Evolutionary conservation across 1,284 basidiomycete genomes (phyloP), one percentile per base, ranked within the genome.

Genomic region (Takashimella tepidaria): DNA sequence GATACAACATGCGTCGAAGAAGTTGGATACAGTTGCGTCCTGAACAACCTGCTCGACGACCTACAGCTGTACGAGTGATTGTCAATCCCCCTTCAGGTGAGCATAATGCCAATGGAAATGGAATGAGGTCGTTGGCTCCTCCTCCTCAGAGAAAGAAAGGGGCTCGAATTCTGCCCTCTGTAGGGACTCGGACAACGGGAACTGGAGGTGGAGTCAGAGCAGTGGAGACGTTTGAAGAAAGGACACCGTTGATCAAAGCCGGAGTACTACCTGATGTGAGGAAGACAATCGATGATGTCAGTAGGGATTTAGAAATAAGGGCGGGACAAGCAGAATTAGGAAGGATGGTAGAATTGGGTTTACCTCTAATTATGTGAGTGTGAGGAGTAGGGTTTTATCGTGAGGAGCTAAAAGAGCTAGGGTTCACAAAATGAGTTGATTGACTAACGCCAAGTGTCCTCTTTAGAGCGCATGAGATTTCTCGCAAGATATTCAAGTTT

Each of bases 391-490:
- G 4, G 21, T n/a, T 19, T 44, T 23, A n/a, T n/a, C n/a, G n/a
- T n/a, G n/a, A n/a, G n/a, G n/a, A n/a, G n/a, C 22, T 44, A 19
- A 44, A 20, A 44, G 12, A 20, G 31, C 13, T 1, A n/a, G 11
- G 40, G 21, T 27, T 20, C 27, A 21, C 24, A 21, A 6, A 12
- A 23, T 22, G 31, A 16, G 31, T 37, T 8, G 31, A 16, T 8
- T 55, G 19, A 25, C n/a, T n/a, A n/a, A n/a, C n/a, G n/a, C n/a
- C n/a, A n/a, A n/a, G n/a, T n/a, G n/a, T n/a, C n/a, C n/a, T n/a
- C 45, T 87, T 84, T 24, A 86, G 92, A 56, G 85, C 86, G 2
- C 87, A 91, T 73, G 88, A 92, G 68, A 79, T 92, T 45, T 80
- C 81, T 21, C 76, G 83, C 45, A 69, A 79, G 10, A 73, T 92